Percentiles rank a stretch among this genome's conserved stretches.
Evolutionary conservation across 2,329 filamentous ascomycete species (phyloP).

Genomic region (Claviceps africana): DNA sequence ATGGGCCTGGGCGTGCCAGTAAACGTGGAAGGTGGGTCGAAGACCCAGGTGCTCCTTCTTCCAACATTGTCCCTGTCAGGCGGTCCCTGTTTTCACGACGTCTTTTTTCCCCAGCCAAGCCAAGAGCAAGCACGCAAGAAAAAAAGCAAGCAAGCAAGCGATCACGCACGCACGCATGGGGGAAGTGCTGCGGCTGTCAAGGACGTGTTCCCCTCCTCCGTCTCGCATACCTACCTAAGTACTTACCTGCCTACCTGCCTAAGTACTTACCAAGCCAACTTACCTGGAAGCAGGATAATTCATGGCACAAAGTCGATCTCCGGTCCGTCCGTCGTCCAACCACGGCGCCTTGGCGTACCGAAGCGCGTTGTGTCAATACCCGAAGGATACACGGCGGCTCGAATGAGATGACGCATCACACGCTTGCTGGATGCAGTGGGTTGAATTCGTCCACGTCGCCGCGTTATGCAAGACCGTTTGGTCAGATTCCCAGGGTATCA

Average conservation of each 20-base stretch:
- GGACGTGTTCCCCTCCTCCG: no score
- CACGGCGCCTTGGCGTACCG: not conserved
- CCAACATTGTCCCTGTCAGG: not conserved
- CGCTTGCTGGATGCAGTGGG: not conserved
- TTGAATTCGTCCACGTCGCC: conserved; percentile 1
- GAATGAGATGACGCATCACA: not conserved
- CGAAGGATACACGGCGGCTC: not conserved
- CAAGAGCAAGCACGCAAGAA: no score
- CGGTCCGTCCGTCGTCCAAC: not conserved
- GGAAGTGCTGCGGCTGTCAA: no score
- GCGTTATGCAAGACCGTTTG: not conserved
- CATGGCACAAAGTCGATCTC: not conserved
- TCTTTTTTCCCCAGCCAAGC: no score
- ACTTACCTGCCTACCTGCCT: no score
- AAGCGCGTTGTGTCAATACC: not conserved
- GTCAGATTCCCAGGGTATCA: not conserved
- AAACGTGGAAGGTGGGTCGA: not conserved
- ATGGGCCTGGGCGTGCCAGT: not conserved
- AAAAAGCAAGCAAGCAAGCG: no score
- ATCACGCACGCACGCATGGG: no score
- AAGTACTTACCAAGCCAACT: no score
- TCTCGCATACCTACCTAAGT: no score
- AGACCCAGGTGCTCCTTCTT: not conserved
- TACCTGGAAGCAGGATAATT: not conserved
- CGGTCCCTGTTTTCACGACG: no score